Evolutionary conservation across 805 yeast genomes (phyloP), one percentile per base, ranked within the genome.

Genomic region (Monosporozyma aerobia): DNA sequence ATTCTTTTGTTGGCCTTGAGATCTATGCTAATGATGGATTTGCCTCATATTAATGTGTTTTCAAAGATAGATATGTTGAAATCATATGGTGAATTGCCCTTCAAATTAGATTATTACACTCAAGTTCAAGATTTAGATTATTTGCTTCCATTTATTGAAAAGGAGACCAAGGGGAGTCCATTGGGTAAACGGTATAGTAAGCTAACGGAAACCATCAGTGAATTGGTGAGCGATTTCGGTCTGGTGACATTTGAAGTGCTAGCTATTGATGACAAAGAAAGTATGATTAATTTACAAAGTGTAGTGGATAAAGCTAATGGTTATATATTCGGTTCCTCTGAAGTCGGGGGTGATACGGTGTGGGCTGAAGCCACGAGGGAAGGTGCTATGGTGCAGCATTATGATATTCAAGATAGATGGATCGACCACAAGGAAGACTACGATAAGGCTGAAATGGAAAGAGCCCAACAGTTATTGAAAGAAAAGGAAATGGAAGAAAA

Each of bases 311-410:
- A 87, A 64, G 92, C 97, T 2, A 87, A 85, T 60, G 99, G 99
- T 0, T 94, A 94, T 65, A 78, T 87, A 59, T 89, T 88, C 72
- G 99, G 99, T 0, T 75, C 90, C 1, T 87, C 90, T 32, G 99
- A 94, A 60, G 76, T 92, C 7, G 96, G 97, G 2, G 99, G 98
- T n/a, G 99, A 94, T 64, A 80, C 92, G 0, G 82, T 94, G 1
- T 94, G 99, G 99, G 87, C 90, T n/a, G 96, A 92, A 60, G 96
- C 97, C 0, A 79, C 92, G 0, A 76, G 98, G 57, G 88, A 87
- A 63, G 83, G 90, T 41, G 82, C 87, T 10, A 68, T 75, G 47
- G 67, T 76, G 45, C 81, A 63, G 37, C 58, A 63, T 43, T 72
- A 80, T 6, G 97, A 90, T 65, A 79, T 89, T 4, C 99, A 94